phyloP scores from a whole-genome alignment of 108 stramenopile species.

The Bacterosira constricta region DNA sequence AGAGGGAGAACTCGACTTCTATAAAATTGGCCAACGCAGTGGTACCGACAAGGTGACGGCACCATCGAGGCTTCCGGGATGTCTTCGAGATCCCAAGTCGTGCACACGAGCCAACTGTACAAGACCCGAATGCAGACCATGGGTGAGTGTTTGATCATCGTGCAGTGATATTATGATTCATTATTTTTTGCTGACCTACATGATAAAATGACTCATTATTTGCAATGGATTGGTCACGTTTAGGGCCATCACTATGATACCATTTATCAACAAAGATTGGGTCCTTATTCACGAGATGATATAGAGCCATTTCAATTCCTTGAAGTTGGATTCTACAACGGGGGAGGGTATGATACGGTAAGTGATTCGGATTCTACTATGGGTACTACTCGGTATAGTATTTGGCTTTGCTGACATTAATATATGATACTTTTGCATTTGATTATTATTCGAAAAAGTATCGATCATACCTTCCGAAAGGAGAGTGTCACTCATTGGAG shows the following conservation, averaged over 20 bases:
- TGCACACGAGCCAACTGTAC: constrained; percentile 30
- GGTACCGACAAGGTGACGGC: constrained; percentile 27
- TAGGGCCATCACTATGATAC: constrained; percentile 70
- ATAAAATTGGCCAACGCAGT: constrained; percentile 2
- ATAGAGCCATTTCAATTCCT: constrained; percentile 59
- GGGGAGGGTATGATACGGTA: constrained; percentile 35
- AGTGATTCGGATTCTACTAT: background rate
- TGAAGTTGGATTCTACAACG: constrained; percentile 66
- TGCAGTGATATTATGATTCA: too few relatives aligned
- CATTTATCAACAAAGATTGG: constrained; percentile 57
- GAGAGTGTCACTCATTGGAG: constrained; percentile 58
- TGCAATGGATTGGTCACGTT: too few relatives aligned
- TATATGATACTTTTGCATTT: constrained; percentile 31
- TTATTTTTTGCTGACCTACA: too few relatives aligned
- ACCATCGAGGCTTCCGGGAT: background rate
- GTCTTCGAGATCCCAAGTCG: constrained; percentile 7
- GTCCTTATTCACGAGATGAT: constrained; percentile 35
- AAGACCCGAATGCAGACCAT: constrained; percentile 35
- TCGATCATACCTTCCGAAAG: constrained; percentile 46
- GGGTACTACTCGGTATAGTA: too few relatives aligned
- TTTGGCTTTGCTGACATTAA: too few relatives aligned
- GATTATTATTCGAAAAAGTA: background rate
- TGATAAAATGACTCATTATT: too few relatives aligned
- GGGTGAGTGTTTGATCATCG: too few relatives aligned
- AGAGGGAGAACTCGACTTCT: constrained; percentile 31